Base-by-base conservation (phyloP, 176 grass and related monocot genomes). In the Pontederia crassipes region DNA sequence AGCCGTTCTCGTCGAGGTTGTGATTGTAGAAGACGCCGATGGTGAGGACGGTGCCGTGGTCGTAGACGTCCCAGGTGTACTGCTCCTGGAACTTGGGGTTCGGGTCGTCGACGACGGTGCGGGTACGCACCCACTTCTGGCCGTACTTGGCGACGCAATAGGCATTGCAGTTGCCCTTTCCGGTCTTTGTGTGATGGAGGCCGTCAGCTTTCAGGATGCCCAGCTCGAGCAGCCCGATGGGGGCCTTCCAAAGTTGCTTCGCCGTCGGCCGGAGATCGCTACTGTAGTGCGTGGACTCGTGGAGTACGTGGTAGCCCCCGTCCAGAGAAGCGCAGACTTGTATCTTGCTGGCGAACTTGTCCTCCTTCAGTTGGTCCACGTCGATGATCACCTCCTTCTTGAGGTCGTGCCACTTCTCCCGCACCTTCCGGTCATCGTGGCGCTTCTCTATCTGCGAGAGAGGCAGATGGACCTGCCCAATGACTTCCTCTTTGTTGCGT, bases 81-180 rank as follows among this genome's bases (percentile, higher is more conserved):
- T 90, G 86, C 58, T 96, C 92, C 20, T 96, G 84, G 69, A 90
- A 90, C 57, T 66, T 72, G 18, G 92, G 86, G 26, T n/a, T 84
- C 72, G 87, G 62, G 17, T 28, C 74, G 56, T 78, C 73, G 46
- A 96, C 81, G 12, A 87, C 74, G 28, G 91, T 96, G 40, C 86
- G 83, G 11, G 91, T 96, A 16, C 91, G 80, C 64, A 96, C 83
- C 91, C 91, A 96, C 74, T 96, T 96, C 60, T 75, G 78, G 12
- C 91, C 81, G 65, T 96, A 96, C 75, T 87, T 96, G 56, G 91
- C 91, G 65, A 96, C 91, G 74, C 91, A 96, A 58, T 87, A 96
- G 54, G 91, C 69, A 54, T 96, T 83, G 18, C 91, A 96, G 12
- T 80, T 74, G 10, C 80, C 83, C 16, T 69, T 68, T 12, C 77